phyloP scores from a whole-genome alignment of 2,329 filamentous ascomycete species.

The Fusarium newnesense region DNA sequence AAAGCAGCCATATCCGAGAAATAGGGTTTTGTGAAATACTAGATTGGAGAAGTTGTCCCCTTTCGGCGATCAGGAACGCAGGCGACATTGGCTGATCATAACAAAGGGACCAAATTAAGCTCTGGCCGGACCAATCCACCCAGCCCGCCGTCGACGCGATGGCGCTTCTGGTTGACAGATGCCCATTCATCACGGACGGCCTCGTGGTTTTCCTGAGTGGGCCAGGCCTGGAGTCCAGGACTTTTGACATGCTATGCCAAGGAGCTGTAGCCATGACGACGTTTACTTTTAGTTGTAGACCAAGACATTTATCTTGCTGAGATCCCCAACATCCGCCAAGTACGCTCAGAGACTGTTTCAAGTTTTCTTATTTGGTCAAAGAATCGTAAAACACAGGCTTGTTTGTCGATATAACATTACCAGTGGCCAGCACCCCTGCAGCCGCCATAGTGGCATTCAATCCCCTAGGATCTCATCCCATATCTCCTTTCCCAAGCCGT shows the following conservation, averaged over 20 bases:
- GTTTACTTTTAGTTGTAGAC: background rate
- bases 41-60: background rate
- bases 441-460: conserved; percentile 12
- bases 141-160: conserved; percentile 4
- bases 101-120: conserved; percentile 15
- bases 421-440: background rate
- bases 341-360: background rate
- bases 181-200: conserved; percentile 8
- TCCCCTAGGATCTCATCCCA: background rate
- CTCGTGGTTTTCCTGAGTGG: conserved; percentile 33
- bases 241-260: conserved; percentile 11
- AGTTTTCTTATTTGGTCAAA: background rate
- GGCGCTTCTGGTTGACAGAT: conserved; percentile 4
- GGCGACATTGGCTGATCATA: background rate
- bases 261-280: conserved; percentile 4
- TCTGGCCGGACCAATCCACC: conserved; percentile 25
- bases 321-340: background rate
- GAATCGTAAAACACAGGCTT: background rate
- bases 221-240: background rate
- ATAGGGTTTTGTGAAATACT: conserved; percentile 9
- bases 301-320: conserved; percentile 27
- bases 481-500: background rate
- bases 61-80: conserved; percentile 23
- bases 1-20: conserved; percentile 15
- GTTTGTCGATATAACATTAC: background rate